Percentiles rank a stretch among this genome's conserved stretches.
These are phyloP conservation scores for Solanum habrochaites DNA, from an alignment of 257 asterid species.

Conservation along the genomic window DNA sequence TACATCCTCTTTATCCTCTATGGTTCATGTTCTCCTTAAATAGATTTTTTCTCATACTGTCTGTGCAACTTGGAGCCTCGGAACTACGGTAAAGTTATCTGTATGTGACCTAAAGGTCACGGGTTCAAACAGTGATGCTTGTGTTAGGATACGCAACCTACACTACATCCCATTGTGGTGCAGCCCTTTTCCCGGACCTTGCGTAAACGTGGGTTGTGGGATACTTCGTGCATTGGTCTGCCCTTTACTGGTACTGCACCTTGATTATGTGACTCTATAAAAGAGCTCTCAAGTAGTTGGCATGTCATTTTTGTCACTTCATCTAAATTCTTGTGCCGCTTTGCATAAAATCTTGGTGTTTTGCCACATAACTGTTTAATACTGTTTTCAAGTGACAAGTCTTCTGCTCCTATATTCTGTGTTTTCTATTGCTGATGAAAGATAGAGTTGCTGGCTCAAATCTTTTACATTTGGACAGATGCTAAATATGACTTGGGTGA, in stretches of 20 bases:
- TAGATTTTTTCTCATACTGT: background rate
- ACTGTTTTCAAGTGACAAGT: background rate
- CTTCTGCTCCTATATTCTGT: background rate
- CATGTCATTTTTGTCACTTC: background rate
- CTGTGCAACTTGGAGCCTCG: background rate
- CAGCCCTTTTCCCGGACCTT: background rate
- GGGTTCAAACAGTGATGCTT: background rate
- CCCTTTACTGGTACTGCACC: background rate
- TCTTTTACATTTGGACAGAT: background rate
- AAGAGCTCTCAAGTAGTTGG: background rate
- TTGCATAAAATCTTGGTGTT: background rate
- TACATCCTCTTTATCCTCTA: constrained; percentile 5
- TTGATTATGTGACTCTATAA: background rate
- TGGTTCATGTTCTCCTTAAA: background rate
- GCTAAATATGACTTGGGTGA: background rate
- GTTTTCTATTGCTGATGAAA: background rate
- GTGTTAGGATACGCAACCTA: background rate
- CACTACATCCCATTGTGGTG: background rate
- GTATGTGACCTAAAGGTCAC: background rate
- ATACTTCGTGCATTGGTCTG: background rate
- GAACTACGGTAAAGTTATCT: background rate
- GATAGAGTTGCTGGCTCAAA: background rate
- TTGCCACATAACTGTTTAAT: background rate
- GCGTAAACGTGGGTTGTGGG: background rate
- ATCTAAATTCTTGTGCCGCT: background rate